These are phyloP conservation scores for Citeromyces nyonsensis DNA, from an alignment of 805 yeast genomes.

Conservation along the genomic window DNA sequence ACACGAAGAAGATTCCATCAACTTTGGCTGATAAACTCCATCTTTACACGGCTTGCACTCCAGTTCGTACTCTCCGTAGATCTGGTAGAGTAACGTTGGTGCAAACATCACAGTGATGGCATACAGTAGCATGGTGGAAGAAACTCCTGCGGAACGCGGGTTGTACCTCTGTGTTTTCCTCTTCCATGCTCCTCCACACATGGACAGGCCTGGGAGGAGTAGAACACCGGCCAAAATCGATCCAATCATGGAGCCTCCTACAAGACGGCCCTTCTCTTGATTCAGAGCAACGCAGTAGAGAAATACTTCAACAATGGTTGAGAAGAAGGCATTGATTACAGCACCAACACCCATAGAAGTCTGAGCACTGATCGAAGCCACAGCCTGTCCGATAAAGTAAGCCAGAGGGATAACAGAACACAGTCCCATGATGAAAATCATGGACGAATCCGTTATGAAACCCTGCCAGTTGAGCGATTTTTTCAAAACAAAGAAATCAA, in stretches of 20 bases:
- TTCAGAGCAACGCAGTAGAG: slow-evolving; percentile 82
- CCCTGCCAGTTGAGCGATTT: slow-evolving; percentile 22
- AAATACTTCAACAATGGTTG: slow-evolving; percentile 88
- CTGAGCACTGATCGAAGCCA: slow-evolving; percentile 97
- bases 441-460: slow-evolving; percentile 42
- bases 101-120: slow-evolving; percentile 86
- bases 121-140: slow-evolving; percentile 87
- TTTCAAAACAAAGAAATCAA: slow-evolving; percentile 55
- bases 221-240: slow-evolving; percentile 86
- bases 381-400: slow-evolving; percentile 96
- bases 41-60: slow-evolving; percentile 43
- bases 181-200: slow-evolving; percentile 94
- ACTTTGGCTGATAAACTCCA: slow-evolving; percentile 4
- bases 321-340: slow-evolving; percentile 92
- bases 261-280: slow-evolving; percentile 75
- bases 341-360: slow-evolving; percentile 99
- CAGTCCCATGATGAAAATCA: slow-evolving; percentile 62
- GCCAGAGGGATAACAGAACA: slow-evolving; percentile 87
- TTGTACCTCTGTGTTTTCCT: slow-evolving; percentile 91
- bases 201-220: slow-evolving; percentile 82
- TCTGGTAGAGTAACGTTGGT: slow-evolving; percentile 80
- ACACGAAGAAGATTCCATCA: slow-evolving; percentile 24
- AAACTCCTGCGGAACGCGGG: slow-evolving; percentile 93
- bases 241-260: slow-evolving; percentile 93
- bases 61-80: slow-evolving; percentile 77